Conservation (phyloP, 108 stramenopile species). For the Fistulifera solaris region DNA sequence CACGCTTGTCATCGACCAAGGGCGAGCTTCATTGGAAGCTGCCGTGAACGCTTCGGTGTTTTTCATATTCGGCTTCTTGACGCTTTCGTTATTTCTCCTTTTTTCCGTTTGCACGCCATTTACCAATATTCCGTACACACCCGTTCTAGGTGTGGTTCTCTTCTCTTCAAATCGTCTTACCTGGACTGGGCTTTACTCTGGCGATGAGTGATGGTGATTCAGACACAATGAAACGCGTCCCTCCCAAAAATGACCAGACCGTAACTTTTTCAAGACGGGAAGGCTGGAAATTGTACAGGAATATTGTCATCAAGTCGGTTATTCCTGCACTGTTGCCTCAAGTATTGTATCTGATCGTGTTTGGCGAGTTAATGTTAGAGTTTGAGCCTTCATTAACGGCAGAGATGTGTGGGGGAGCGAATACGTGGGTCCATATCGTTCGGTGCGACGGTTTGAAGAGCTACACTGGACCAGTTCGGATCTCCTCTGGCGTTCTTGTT, state of each 20-base stretch:
- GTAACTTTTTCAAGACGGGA: slow-evolving; percentile 52
- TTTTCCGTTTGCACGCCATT: slow-evolving; percentile 54
- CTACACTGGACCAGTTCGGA: slow-evolving; percentile 45
- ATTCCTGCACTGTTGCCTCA: slow-evolving; percentile 56
- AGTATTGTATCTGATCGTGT: slow-evolving; percentile 51
- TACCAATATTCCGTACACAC: slow-evolving; percentile 45
- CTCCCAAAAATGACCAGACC: slow-evolving; percentile 70
- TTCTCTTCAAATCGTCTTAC: slow-evolving; percentile 55
- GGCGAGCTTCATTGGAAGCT: slow-evolving; percentile 64
- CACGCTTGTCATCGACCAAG: slow-evolving; percentile 59
- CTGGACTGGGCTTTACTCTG: slow-evolving; percentile 57
- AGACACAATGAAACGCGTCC: slow-evolving; percentile 65
- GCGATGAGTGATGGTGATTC: slow-evolving; percentile 40
- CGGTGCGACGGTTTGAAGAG: slow-evolving; percentile 53
- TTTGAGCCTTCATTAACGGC: slow-evolving; percentile 24
- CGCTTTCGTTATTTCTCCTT: slow-evolving; percentile 46
- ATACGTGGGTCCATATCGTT: slow-evolving; percentile 32
- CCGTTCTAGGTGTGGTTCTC: slow-evolving; percentile 50
- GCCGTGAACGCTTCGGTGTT: slow-evolving; percentile 44
- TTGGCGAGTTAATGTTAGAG: slow-evolving; percentile 43
- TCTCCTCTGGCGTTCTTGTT: slow-evolving; percentile 37
- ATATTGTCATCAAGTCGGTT: slow-evolving; percentile 37
- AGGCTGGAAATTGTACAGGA: slow-evolving; percentile 29
- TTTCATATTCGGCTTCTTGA: slow-evolving; percentile 40
- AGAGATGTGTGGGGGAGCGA: slow-evolving; percentile 7